Evolutionary conservation across 495 filamentous ascomycete species (phyloP).

Genomic region (Durotheca rogersii): DNA sequence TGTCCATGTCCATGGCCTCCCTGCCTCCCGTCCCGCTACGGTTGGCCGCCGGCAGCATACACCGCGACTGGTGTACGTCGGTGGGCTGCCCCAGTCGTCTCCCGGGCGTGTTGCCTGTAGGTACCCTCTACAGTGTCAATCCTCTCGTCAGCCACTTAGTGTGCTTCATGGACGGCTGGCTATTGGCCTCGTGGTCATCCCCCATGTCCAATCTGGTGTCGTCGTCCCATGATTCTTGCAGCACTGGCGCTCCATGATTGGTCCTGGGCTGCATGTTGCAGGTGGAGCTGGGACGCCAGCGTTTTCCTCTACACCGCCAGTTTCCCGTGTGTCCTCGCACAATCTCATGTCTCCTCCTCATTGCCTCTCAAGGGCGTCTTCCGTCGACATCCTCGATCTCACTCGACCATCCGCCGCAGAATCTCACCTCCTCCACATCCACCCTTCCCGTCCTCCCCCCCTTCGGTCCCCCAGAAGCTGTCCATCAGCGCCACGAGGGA

Average conservation of each 20-base stretch:
- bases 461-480: slow-evolving; percentile 28
- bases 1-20: too few species aligned
- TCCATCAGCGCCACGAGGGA: slow-evolving; percentile 30
- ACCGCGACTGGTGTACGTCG: too few species aligned
- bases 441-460: slow-evolving; percentile 24
- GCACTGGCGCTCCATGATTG: slow-evolving; percentile 32
- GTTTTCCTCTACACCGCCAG: slow-evolving; percentile 40
- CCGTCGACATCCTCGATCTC: slow-evolving; percentile 39
- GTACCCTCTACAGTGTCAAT: slow-evolving; percentile 28
- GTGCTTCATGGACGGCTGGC: slow-evolving; percentile 20
- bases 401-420: slow-evolving; percentile 38
- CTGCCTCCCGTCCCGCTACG: too few species aligned
- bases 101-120: background rate
- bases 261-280: slow-evolving; percentile 35
- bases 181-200: slow-evolving; percentile 32
- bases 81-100: too few species aligned
- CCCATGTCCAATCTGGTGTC: slow-evolving; percentile 30
- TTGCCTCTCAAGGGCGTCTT: slow-evolving; percentile 35
- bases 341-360: slow-evolving; percentile 34
- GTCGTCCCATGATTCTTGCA: slow-evolving; percentile 33
- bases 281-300: slow-evolving; percentile 40
- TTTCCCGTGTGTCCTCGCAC: slow-evolving; percentile 40
- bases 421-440: slow-evolving; percentile 41
- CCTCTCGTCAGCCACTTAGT: background rate
- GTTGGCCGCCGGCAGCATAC: too few species aligned